Conservation (phyloP, 2,329 filamentous ascomycete genomes). For the Ophiostoma australiae region DNA sequence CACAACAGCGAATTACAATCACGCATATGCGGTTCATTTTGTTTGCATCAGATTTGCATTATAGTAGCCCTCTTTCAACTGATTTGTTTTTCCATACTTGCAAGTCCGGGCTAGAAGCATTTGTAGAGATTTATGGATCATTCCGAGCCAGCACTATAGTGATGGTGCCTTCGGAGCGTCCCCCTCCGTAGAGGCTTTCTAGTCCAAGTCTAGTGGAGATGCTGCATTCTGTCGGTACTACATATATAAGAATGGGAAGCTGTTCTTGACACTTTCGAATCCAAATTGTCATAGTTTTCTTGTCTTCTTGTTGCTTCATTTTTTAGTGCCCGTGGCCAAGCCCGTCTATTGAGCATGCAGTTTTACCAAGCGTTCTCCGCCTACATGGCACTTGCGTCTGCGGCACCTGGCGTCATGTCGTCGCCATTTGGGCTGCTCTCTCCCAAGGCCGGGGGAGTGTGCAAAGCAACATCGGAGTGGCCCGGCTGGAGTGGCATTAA, state of each 20-base stretch:
- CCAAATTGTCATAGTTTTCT: too few relatives aligned
- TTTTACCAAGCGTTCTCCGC: not conserved
- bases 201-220: not conserved
- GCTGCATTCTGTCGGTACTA: not conserved
- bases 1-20: too few relatives aligned
- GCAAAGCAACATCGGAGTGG: slow-evolving; percentile 22
- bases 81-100: too few relatives aligned
- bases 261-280: too few relatives aligned
- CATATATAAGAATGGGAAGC: too few relatives aligned
- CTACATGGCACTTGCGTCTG: not conserved
- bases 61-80: too few relatives aligned
- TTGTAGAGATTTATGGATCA: not conserved
- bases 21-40: too few relatives aligned
- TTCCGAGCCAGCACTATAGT: not conserved
- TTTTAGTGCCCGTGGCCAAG: not conserved
- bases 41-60: too few relatives aligned
- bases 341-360: not conserved
- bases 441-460: not conserved
- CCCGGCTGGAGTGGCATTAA: slow-evolving; percentile 21
- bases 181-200: not conserved
- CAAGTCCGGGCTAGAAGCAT: too few relatives aligned
- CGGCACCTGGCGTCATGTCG: not conserved
- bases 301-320: too few relatives aligned
- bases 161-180: not conserved
- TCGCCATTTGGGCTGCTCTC: not conserved